phyloP scores from a whole-genome alignment of 2,329 filamentous ascomycete species.

The Mycocentrospora acerina region DNA sequence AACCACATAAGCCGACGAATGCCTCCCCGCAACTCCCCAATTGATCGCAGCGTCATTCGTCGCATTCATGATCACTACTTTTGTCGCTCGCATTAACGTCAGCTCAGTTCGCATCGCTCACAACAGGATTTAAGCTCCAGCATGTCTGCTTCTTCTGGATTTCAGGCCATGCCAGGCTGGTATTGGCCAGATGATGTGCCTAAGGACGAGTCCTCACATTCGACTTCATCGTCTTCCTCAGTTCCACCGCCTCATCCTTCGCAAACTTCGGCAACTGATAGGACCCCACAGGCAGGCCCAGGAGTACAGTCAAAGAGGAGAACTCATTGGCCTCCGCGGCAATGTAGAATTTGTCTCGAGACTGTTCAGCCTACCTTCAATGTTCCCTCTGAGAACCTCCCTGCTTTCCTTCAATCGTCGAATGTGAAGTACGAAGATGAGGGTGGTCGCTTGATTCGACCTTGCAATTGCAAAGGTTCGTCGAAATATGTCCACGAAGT shows the following conservation, averaged over 20 bases:
- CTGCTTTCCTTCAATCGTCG: constrained; percentile 59
- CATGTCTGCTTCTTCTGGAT: constrained; percentile 48
- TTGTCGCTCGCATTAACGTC: constrained; percentile 19
- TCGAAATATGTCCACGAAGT: constrained; percentile 93
- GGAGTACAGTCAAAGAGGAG: constrained; percentile 20
- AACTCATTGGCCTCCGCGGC: constrained; percentile 66
- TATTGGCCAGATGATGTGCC: constrained; percentile 50
- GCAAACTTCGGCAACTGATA: constrained; percentile 14
- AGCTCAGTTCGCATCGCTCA: constrained; percentile 5
- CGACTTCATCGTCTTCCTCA: constrained; percentile 16
- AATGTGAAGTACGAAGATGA: constrained; percentile 72
- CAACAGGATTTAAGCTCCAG: constrained; percentile 1
- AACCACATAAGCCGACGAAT: constrained; percentile 20
- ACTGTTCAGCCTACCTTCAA: constrained; percentile 63
- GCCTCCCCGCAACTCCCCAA: constrained; percentile 20
- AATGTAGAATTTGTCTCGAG: constrained; percentile 89
- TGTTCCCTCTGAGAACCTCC: constrained; percentile 54
- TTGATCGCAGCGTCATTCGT: constrained; percentile 21
- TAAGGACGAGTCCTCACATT: constrained; percentile 25
- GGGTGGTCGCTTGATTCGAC: constrained; percentile 76
- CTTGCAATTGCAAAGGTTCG: constrained; percentile 90
- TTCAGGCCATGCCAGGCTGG: constrained; percentile 47
- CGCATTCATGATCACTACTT: constrained; percentile 18
- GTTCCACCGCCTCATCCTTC: constrained; percentile 17
- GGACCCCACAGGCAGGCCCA: constrained; percentile 15